These are phyloP conservation scores for Saccharomycopsis lassenensis DNA, from an alignment of 805 yeast genomes.

Conservation along the genomic window DNA sequence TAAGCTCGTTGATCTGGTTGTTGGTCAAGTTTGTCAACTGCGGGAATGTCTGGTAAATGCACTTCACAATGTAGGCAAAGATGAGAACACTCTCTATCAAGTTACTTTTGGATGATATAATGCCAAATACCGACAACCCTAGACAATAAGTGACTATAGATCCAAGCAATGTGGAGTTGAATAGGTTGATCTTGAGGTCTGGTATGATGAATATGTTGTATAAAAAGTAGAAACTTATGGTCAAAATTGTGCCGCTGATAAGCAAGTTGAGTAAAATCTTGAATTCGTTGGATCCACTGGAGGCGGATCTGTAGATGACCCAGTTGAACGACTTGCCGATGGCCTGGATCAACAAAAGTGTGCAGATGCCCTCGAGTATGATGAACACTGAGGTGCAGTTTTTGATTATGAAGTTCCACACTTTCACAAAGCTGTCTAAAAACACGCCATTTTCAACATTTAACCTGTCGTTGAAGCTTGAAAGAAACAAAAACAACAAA, in stretches of 20 bases:
- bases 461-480: conserved; percentile 38
- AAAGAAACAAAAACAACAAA: conserved; percentile 55
- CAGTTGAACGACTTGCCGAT: conserved; percentile 73
- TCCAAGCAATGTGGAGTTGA: conserved; percentile 77
- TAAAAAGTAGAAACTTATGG: conserved; percentile 68
- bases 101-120: conserved; percentile 74
- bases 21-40: conserved; percentile 55
- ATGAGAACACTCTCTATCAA: conserved; percentile 81
- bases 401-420: conserved; percentile 63
- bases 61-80: conserved; percentile 84
- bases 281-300: conserved; percentile 31
- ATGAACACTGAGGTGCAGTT: conserved; percentile 88
- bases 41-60: conserved; percentile 88
- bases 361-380: conserved; percentile 84
- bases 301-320: conserved; percentile 33
- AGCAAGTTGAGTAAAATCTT: conserved; percentile 71
- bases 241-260: conserved; percentile 61
- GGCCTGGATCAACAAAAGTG: conserved; percentile 84
- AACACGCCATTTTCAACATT: no score
- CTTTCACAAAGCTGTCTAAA: conserved; percentile 27
- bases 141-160: conserved; percentile 68
- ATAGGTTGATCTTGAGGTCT: conserved; percentile 49
- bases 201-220: conserved; percentile 76
- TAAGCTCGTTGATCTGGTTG: conserved; percentile 30
- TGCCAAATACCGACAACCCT: conserved; percentile 72